A percentile compares a stretch with the other conserved stretches of the same genome.
Evolutionary conservation across 139 green algal species (phyloP).

Genomic region (Edaphochlamys debaryana): DNA sequence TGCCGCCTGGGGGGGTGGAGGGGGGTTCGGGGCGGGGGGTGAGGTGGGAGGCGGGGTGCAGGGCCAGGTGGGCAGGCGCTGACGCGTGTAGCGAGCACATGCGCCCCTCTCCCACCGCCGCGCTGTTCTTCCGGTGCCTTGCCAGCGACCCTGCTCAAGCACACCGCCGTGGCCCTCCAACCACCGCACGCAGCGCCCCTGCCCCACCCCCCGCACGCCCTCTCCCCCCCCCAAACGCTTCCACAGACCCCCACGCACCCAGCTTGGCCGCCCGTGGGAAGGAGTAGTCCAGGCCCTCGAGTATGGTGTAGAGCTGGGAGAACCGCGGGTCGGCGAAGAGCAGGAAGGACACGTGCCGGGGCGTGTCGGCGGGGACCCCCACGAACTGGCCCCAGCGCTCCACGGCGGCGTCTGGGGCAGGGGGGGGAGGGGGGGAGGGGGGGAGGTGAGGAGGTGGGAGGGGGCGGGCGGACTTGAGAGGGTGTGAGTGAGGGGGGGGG

Average conservation of each 20-base stretch:
- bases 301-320: slow-evolving; percentile 42
- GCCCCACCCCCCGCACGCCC: too few species aligned
- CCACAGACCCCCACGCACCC: slow-evolving; percentile 28
- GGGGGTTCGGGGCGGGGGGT: not conserved
- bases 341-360: slow-evolving; percentile 43
- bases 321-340: slow-evolving; percentile 55
- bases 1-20: slow-evolving; percentile 23
- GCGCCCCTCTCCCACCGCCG: too few species aligned
- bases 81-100: too few species aligned
- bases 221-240: not conserved
- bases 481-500: too few species aligned
- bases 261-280: slow-evolving; percentile 58
- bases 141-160: too few species aligned
- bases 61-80: too few species aligned
- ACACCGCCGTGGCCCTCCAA: too few species aligned
- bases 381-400: slow-evolving; percentile 59
- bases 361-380: slow-evolving; percentile 47
- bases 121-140: not conserved
- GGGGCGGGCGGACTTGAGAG: too few species aligned
- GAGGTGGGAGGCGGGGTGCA: too few species aligned
- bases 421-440: not conserved
- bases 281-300: slow-evolving; percentile 56
- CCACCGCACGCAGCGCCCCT: not conserved
- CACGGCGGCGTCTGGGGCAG: slow-evolving; percentile 25
- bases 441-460: too few species aligned